Base-by-base conservation (phyloP, 1,284 basidiomycete species). In the Rhodotorula sp. region DNA sequence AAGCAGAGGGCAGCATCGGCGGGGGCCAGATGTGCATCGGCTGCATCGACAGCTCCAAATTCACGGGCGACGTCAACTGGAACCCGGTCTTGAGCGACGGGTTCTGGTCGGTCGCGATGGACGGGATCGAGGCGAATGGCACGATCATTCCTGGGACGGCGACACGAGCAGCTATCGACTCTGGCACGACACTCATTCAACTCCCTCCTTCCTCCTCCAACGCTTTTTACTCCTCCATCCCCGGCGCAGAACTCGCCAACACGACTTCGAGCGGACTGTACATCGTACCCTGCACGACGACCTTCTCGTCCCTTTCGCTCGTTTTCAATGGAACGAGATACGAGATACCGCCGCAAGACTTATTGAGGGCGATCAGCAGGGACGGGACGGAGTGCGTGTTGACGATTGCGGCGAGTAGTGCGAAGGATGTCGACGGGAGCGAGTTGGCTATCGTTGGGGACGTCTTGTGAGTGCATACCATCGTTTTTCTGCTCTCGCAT, bases 1-100 rank as follows among this genome's bases (percentile, higher is more conserved):
- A 61, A 27, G 55, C 55, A n/a, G 51, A 32, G 10, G 71, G 71
- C 1, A 66, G 61, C 6, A 27, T 73, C 6, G 63, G 53, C n/a
- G 74, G 74, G 4, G 74, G 67, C 34, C 62, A 73, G 58, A 36
- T 75, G 34, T 75, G 74, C 46, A 29, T 75, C 49, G 74, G 74
- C 15, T 75, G 74, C 34, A 65, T 70, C 34, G 72, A 75, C 36
- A 57, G 56, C 27, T 47, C 30, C 48, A 75, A 71, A 55, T 75
- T 67, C 56, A 61, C 52, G 1, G 74, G 74, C 5, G 49, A 60
- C 6, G 30, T 75, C 36, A 36, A 47, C 34, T 68, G 67, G 67
- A 34, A 34, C 15, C 59, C 53, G 4, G 67, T 70, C 30, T 13
- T 11, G 51, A 49, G 39, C 22, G 56, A 61, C n/a, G 64, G 58